Evolutionary conservation across 257 asterid genomes (phyloP).

Genomic region (Nicotiana noctiflora): DNA sequence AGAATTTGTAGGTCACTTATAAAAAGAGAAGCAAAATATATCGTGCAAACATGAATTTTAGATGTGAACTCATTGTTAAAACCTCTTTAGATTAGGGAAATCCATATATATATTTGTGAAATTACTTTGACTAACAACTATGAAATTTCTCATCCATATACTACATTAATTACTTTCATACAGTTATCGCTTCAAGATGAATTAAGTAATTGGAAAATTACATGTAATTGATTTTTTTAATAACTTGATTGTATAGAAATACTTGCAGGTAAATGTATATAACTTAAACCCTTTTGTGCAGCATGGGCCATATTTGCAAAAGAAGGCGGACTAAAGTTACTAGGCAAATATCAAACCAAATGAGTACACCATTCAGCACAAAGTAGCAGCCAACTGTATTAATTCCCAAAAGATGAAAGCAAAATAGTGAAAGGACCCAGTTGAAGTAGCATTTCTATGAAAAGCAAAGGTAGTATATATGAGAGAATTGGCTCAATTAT

Average conservation of each 20-base stretch:
- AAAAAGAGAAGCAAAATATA: too few relatives aligned
- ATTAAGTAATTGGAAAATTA: neutral
- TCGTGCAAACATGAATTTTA: neutral
- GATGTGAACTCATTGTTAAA: neutral
- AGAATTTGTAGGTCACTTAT: too few relatives aligned
- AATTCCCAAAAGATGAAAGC: constrained; percentile 1
- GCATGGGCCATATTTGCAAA: neutral
- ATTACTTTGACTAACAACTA: neutral
- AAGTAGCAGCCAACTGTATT: constrained; percentile 19
- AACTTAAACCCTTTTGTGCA: constrained; percentile 1
- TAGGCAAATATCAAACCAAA: neutral
- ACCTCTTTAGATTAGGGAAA: neutral
- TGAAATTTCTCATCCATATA: neutral
- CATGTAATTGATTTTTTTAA: neutral
- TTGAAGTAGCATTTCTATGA: constrained; percentile 16
- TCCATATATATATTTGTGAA: neutral
- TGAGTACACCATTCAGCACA: constrained; percentile 9
- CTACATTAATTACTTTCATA: neutral
- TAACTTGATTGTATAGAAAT: neutral
- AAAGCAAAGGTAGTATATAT: constrained; percentile 26
- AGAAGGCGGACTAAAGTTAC: neutral
- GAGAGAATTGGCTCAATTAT: constrained; percentile 19
- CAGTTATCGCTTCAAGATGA: neutral
- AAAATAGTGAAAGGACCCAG: constrained; percentile 28
- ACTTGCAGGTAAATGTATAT: neutral